These are phyloP conservation scores for Malus domestica DNA, from an alignment of 306 rosid genomes.

Conservation along the genomic window DNA sequence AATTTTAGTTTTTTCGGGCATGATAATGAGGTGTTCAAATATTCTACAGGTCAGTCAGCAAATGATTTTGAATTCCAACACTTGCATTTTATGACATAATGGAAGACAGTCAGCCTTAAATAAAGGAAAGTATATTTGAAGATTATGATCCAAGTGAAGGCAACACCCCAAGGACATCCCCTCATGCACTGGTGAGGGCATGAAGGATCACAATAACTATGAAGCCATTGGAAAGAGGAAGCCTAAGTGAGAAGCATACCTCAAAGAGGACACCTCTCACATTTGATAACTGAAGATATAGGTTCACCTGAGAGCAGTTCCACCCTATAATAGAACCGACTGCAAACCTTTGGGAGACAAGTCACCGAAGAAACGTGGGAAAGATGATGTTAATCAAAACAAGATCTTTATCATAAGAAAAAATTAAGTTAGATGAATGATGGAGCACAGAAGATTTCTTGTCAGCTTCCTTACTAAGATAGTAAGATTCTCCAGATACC, in stretches of 20 bases:
- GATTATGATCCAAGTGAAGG: constrained; percentile 12
- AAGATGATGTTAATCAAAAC: constrained; percentile 33
- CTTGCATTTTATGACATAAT: background rate
- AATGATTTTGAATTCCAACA: background rate
- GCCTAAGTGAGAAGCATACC: constrained; percentile 89
- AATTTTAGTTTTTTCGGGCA: background rate
- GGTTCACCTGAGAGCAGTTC: constrained; percentile 58
- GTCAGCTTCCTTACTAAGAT: constrained; percentile 55
- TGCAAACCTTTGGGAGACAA: constrained; percentile 66
- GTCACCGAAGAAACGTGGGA: constrained; percentile 41
- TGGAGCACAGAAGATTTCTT: constrained; percentile 29
- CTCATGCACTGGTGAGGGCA: constrained; percentile 28
- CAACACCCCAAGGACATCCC: background rate
- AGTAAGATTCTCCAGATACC: constrained; percentile 50
- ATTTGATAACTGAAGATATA: constrained; percentile 51
- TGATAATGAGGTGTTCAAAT: background rate
- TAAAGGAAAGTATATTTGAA: background rate
- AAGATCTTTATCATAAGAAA: constrained; percentile 27
- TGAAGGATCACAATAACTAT: constrained; percentile 35
- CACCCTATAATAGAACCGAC: constrained; percentile 52
- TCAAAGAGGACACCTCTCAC: constrained; percentile 86
- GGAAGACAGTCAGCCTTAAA: background rate
- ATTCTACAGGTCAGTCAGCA: background rate
- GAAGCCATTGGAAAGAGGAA: constrained; percentile 36
- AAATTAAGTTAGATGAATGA: constrained; percentile 33